phyloP scores from a whole-genome alignment of 495 filamentous ascomycete genomes.

The Penicillium parvum region DNA sequence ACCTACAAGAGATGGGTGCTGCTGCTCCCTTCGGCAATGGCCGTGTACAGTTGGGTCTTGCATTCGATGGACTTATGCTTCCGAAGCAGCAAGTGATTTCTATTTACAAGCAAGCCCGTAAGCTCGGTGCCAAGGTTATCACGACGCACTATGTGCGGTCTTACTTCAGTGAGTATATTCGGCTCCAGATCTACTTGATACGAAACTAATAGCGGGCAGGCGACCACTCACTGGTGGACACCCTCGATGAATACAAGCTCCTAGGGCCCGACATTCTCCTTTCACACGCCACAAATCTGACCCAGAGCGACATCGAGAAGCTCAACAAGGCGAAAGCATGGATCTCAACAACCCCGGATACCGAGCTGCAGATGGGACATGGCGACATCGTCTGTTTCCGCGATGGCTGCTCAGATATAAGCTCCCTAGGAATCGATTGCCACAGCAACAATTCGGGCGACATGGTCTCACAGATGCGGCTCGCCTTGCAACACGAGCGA shows the following conservation, averaged over 20 bases:
- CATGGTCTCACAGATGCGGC: slow-evolving; percentile 42
- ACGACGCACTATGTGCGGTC: slow-evolving; percentile 32
- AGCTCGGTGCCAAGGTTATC: slow-evolving; percentile 28
- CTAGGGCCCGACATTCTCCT: slow-evolving; percentile 33
- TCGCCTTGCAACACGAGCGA: slow-evolving; percentile 41
- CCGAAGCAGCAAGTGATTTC: slow-evolving; percentile 29
- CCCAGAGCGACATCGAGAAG: slow-evolving; percentile 19
- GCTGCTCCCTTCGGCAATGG: slow-evolving; percentile 34
- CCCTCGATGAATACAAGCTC: slow-evolving; percentile 30
- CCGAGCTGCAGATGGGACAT: slow-evolving; percentile 40
- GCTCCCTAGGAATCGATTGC: slow-evolving; percentile 47
- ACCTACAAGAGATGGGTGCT: slow-evolving; percentile 28
- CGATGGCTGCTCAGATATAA: slow-evolving; percentile 18
- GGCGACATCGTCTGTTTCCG: slow-evolving; percentile 30
- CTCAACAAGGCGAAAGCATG: slow-evolving; percentile 18
- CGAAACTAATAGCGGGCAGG: slow-evolving; percentile 2
- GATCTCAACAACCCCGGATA: slow-evolving; percentile 38
- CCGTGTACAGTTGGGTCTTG: slow-evolving; percentile 37
- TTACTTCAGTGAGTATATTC: slow-evolving; percentile 7
- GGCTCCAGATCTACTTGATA: background rate
- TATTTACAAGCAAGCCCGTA: slow-evolving; percentile 27
- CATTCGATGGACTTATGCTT: slow-evolving; percentile 36
- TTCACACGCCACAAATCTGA: slow-evolving; percentile 30
- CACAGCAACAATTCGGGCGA: slow-evolving; percentile 38
- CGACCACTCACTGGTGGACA: slow-evolving; percentile 18